Base-by-base conservation (phyloP, 2,329 filamentous ascomycete genomes). In the Aspergillus calidoustus region DNA sequence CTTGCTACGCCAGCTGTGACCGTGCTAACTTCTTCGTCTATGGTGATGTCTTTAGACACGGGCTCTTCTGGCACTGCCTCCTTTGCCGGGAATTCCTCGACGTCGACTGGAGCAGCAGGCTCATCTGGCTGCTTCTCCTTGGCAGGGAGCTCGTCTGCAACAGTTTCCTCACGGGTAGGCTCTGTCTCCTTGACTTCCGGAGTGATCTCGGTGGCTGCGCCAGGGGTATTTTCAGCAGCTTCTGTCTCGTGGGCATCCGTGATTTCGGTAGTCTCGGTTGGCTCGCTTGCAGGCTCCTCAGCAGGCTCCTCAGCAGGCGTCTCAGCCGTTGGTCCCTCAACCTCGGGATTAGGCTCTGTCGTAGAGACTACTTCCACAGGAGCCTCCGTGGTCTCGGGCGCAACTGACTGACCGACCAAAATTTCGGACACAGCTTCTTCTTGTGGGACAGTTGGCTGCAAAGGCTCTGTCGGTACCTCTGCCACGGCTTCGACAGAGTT, bases 181-280 rank as follows among this genome's bases (percentile, higher is more conserved):
- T 66, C 64, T n/a, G 53, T 44, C n/a, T 46, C 54, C 34, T 50
- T 51, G 17, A 55, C 59, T 57, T 70, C 65, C n/a, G 53, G 48
- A 46, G 30, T 44, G 34, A 54, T 41, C 57, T 69, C 60, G 19
- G 11, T 51, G 34, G 23, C 8, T 25, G 31, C 47, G 13, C 7
- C 11, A 38, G 55, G 25, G 3, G 47, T 15, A 15, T 22, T 23
- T 48, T 67, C 60, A 51, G 34, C 48, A 60, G 44, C 57, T 17
- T 56, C 48, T 9, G 50, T 59, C 43, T 68, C 64, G 28, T 23
- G 30, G n/a, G 41, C 31, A 23, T 53, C 38, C 11, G 4, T 47
- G 17, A 48, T 19, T 19, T 55, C 23, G 7, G 43, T 25, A 46
- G 41, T 15, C 41, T 53, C 48, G 30, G 44, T 11, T 23, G 3